phyloP scores from a whole-genome alignment of 495 filamentous ascomycete genomes.

The Tricharina praecox region DNA sequence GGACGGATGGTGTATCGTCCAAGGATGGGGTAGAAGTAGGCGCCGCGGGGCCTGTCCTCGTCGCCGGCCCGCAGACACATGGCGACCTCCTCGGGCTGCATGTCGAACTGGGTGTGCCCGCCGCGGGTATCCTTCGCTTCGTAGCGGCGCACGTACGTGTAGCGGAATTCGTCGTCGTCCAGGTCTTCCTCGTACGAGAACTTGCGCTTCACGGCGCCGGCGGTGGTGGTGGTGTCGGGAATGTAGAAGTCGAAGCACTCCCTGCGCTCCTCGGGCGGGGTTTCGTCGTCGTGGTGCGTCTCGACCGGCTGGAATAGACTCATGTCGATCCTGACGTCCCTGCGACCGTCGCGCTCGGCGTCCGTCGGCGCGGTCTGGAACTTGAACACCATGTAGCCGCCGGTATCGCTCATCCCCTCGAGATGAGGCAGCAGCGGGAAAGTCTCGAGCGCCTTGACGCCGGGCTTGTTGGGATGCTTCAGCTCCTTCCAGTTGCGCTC shows the following conservation, averaged over 20 bases:
- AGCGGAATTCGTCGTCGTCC: slow-evolving; percentile 51
- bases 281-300: slow-evolving; percentile 34
- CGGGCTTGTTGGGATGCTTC: slow-evolving; percentile 67
- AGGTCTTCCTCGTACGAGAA: slow-evolving; percentile 56
- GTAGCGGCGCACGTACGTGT: slow-evolving; percentile 63
- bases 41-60: slow-evolving; percentile 26
- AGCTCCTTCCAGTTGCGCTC: slow-evolving; percentile 53
- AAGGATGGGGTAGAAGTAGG: slow-evolving; percentile 79
- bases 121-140: slow-evolving; percentile 61
- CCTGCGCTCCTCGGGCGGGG: slow-evolving; percentile 3
- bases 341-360: slow-evolving; percentile 23
- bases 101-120: slow-evolving; percentile 33
- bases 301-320: slow-evolving; percentile 56
- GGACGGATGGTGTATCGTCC: slow-evolving; percentile 43
- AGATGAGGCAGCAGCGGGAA: slow-evolving; percentile 76
- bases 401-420: slow-evolving; percentile 72
- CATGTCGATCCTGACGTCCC: slow-evolving; percentile 68
- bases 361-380: slow-evolving; percentile 52
- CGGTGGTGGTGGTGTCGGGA: slow-evolving; percentile 12
- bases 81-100: slow-evolving; percentile 34
- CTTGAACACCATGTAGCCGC: slow-evolving; percentile 73
- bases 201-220: slow-evolving; percentile 47
- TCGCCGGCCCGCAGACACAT: slow-evolving; percentile 32
- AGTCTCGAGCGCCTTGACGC: slow-evolving; percentile 57
- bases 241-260: slow-evolving; percentile 25